phyloP scores from a whole-genome alignment of 164 flowering plant genomes.

The Liquidambar formosana region DNA sequence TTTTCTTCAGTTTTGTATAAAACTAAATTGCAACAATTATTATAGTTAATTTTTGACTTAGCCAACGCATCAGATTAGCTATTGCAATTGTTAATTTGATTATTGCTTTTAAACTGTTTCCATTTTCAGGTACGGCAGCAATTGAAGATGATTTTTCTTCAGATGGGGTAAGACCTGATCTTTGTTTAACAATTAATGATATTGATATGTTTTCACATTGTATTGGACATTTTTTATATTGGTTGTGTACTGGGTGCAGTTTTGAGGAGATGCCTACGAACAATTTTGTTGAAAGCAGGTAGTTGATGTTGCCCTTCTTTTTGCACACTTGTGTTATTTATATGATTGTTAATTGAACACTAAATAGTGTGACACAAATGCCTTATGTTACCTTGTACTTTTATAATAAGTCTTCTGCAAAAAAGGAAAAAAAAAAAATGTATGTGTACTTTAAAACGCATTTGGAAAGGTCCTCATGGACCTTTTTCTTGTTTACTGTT shows the following conservation, averaged over 20 bases:
- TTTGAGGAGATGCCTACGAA: slow-evolving; percentile 99
- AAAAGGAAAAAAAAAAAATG: too few relatives aligned
- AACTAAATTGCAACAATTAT: too few relatives aligned
- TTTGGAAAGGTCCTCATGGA: too few relatives aligned
- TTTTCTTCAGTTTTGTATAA: too few relatives aligned
- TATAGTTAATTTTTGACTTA: not conserved
- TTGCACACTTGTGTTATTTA: not conserved
- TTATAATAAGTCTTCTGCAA: too few relatives aligned
- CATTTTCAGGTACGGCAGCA: slow-evolving; percentile 69
- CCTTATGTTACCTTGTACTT: too few relatives aligned
- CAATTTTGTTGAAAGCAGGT: slow-evolving; percentile 95
- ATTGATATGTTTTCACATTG: not conserved
- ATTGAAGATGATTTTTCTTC: slow-evolving; percentile 70
- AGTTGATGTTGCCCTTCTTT: not conserved
- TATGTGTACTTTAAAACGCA: too few relatives aligned
- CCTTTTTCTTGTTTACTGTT: too few relatives aligned
- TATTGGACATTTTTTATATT: slow-evolving; percentile 6
- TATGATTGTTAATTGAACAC: too few relatives aligned
- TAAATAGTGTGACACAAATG: too few relatives aligned
- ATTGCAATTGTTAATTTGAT: not conserved
- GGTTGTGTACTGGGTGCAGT: slow-evolving; percentile 42
- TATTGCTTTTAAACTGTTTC: not conserved
- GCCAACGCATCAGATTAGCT: too few relatives aligned
- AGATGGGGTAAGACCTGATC: slow-evolving; percentile 73
- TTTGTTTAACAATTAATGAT: not conserved